Base-by-base conservation (phyloP, 169 alveolate genomes). In the Besnoitia besnoiti region DNA sequence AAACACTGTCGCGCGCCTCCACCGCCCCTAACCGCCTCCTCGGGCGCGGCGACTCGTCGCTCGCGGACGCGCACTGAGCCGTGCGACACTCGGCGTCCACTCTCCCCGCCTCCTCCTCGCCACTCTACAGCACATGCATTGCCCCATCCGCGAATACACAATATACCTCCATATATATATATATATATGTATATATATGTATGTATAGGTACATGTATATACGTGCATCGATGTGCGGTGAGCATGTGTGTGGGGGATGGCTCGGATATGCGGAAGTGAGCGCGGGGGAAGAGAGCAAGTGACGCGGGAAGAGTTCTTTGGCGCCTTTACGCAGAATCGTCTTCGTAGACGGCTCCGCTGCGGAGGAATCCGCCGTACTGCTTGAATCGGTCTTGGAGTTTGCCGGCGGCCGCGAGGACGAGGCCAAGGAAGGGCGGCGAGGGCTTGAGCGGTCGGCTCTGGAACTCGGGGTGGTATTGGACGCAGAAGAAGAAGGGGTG, bases 381-480 rank as follows among this genome's bases (percentile, higher is more conserved):
- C 40, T 90, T 44, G 42, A 93, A 61, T 37, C 95, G 91, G 14
- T 82, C 67, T 39, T 91, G 61, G 42, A 94, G 94, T 47, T 27
- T 49, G 24, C 95, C 95, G 24, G 93, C 87, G 12, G 95, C 90
- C 12, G 96, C 96, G 12, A 92, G 92, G 30, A 94, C 90, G 85
- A 94, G 90, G n/a, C 95, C 96, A 39, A 94, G 92, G 90, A 94
- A 94, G 0, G 73, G 82, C 16, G 96, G 96, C 35, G 89, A n/a
- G 44, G 95, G 94, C 30, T 46, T 51, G 27, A 79, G 73, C 0
- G 96, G 94, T 44, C 79, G 42, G 7, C 99, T 97, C 30, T 96
- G 96, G 95, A 98, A 98, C 95, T 98, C 99, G 33, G 99, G 99
- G 94, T 98, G 99, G 96, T 96, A 98, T 94, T 98, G 99, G 5